A percentile compares a stretch with the other conserved stretches of the same genome.
Evolutionary conservation across 441 rosid genomes (phyloP).

Genomic region (Croton setiger): DNA sequence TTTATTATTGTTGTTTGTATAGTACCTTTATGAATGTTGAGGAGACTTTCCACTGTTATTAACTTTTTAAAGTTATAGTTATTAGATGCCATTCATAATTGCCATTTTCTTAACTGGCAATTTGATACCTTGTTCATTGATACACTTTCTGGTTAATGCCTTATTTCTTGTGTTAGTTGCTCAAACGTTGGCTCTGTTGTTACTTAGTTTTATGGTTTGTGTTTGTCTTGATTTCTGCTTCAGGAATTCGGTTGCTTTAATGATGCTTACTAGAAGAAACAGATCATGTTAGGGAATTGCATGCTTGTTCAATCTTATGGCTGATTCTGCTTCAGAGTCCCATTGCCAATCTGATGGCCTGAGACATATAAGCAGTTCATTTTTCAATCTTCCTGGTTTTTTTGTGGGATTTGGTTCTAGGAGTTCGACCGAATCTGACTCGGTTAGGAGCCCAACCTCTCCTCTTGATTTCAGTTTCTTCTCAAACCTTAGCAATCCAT

Average conservation of each 20-base stretch:
- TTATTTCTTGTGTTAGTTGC: neutral
- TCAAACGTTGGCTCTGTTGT: neutral
- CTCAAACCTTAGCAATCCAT: slow-evolving; percentile 39
- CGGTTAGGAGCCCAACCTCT: slow-evolving; percentile 46
- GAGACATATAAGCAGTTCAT: slow-evolving; percentile 34
- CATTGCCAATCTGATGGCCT: slow-evolving; percentile 29
- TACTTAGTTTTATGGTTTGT: slow-evolving; percentile 3
- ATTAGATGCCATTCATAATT: slow-evolving; percentile 5
- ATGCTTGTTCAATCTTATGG: slow-evolving; percentile 30
- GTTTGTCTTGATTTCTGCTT: slow-evolving; percentile 13
- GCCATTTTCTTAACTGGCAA: slow-evolving; percentile 2
- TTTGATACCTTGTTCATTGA: slow-evolving; percentile 7
- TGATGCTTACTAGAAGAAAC: slow-evolving; percentile 23
- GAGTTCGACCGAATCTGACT: slow-evolving; percentile 30
- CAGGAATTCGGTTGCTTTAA: slow-evolving; percentile 18
- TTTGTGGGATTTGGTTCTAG: slow-evolving; percentile 33
- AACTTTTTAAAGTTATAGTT: slow-evolving; percentile 3
- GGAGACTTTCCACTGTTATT: slow-evolving; percentile 1
- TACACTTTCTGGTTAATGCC: neutral
- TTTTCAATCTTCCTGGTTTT: slow-evolving; percentile 38
- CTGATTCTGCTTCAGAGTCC: slow-evolving; percentile 34
- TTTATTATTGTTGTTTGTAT: neutral
- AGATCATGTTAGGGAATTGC: slow-evolving; percentile 11
- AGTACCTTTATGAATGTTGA: neutral
- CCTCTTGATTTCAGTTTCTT: slow-evolving; percentile 48